Evolutionary conservation across 108 stramenopile species (phyloP).

Genomic region (Asterionellopsis glacialis): DNA sequence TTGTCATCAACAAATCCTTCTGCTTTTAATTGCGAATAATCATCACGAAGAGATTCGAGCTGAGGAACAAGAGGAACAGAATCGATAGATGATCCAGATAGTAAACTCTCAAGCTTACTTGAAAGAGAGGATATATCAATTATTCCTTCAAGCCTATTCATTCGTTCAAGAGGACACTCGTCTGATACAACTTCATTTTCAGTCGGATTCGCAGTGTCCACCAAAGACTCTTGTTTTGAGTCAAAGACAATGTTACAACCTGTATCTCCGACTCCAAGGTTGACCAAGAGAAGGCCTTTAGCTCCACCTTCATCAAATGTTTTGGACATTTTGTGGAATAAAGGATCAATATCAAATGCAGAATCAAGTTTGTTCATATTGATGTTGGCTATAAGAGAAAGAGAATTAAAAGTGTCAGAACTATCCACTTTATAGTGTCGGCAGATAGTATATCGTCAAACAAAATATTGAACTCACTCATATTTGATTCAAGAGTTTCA

Average conservation of each 20-base stretch:
- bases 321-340: constrained; percentile 97
- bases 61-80: constrained; percentile 75
- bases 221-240: constrained; percentile 28
- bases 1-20: constrained; percentile 44
- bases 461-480: constrained; percentile 38
- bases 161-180: background rate
- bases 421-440: constrained; percentile 2
- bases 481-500: constrained; percentile 69
- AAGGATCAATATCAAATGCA: constrained; percentile 94
- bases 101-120: constrained; percentile 31
- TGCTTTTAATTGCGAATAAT: constrained; percentile 47
- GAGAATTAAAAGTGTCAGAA: background rate
- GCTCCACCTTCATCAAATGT: constrained; percentile 98
- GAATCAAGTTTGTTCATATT: constrained; percentile 88
- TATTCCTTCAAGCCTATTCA: constrained; percentile 13
- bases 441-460: background rate
- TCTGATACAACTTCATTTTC: constrained; percentile 17
- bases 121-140: constrained; percentile 64
- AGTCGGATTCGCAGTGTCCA: background rate
- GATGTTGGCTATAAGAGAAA: constrained; percentile 58
- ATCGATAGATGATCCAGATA: constrained; percentile 31
- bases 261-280: constrained; percentile 76
- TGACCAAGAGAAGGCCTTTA: constrained; percentile 91
- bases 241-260: constrained; percentile 94
- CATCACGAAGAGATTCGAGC: constrained; percentile 54